Percentiles rank a stretch among this genome's conserved stretches.
Evolutionary conservation across 805 yeast genomes (phyloP).

Genomic region (Lipomyces yamadae): DNA sequence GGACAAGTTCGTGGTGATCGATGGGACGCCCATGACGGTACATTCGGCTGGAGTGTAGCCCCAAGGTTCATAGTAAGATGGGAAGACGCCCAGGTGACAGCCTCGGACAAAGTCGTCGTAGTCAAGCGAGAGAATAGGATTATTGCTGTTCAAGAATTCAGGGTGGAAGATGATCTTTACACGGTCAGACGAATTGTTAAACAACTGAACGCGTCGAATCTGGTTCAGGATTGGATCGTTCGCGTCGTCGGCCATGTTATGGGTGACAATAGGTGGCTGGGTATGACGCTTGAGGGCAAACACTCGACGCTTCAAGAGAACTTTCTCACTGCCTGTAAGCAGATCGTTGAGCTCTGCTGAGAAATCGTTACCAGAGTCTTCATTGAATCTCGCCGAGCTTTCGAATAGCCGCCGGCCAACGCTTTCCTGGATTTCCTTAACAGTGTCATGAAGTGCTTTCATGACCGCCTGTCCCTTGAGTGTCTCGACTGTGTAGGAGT

Average conservation of each 20-base stretch:
- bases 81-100: constrained; percentile 97
- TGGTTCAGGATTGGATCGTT: constrained; percentile 90
- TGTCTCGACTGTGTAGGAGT: constrained; percentile 94
- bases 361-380: constrained; percentile 65
- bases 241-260: constrained; percentile 92
- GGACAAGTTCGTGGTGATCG: constrained; percentile 91
- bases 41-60: constrained; percentile 99
- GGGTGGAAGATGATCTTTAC: constrained; percentile 98
- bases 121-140: constrained; percentile 90
- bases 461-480: constrained; percentile 95
- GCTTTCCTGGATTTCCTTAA: constrained; percentile 80
- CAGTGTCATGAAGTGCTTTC: constrained; percentile 85
- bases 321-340: constrained; percentile 84
- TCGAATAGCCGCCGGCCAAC: constrained; percentile 89
- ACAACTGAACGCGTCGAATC: constrained; percentile 86
- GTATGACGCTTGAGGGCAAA: constrained; percentile 88
- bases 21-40: constrained; percentile 99
- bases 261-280: constrained; percentile 95
- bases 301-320: constrained; percentile 86
- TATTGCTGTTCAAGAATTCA: constrained; percentile 90
- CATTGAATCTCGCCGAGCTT: constrained; percentile 73
- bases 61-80: constrained; percentile 99
- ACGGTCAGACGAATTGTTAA: constrained; percentile 86
- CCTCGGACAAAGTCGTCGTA: constrained; percentile 98
- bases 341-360: constrained; percentile 73